phyloP scores from a whole-genome alignment of 495 filamentous ascomycete species.

The Neurospora cerealis region DNA sequence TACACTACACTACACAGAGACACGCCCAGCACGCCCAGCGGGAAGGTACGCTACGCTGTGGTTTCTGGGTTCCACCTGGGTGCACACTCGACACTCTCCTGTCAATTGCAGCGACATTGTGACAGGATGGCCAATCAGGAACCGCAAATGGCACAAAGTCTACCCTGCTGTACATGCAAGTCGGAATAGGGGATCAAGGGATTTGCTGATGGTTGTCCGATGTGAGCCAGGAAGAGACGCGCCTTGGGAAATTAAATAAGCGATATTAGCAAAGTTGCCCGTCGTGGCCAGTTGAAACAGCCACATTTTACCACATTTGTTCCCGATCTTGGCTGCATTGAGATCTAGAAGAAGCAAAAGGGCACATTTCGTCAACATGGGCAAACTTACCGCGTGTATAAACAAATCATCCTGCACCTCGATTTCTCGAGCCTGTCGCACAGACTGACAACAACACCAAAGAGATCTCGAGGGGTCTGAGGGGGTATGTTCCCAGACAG shows the following conservation, averaged over 20 bases:
- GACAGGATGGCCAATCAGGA: conserved; percentile 2
- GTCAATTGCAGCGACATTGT: not conserved
- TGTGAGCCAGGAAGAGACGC: not conserved
- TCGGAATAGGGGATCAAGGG: not conserved
- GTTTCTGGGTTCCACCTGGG: not conserved
- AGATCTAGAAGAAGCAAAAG: not conserved
- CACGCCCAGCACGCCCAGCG: not conserved
- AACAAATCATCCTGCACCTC: not conserved
- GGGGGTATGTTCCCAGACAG: not conserved
- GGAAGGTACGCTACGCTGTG: not conserved
- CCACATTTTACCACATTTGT: conserved; percentile 2
- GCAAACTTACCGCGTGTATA: not conserved
- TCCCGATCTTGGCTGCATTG: not conserved
- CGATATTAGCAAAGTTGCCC: conserved; percentile 25
- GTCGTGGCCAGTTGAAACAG: not conserved
- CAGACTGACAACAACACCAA: not conserved
- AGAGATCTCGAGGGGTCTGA: not conserved
- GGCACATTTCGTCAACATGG: not conserved
- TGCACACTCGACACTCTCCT: no score
- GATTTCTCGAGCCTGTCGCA: not conserved
- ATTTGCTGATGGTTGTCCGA: not conserved
- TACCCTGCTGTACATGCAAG: not conserved
- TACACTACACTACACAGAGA: not conserved
- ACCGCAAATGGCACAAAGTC: conserved; percentile 7
- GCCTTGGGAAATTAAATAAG: conserved; percentile 27